Evolutionary conservation across 2,329 filamentous ascomycete species (phyloP).

Genomic region (Zasmidium angulare): DNA sequence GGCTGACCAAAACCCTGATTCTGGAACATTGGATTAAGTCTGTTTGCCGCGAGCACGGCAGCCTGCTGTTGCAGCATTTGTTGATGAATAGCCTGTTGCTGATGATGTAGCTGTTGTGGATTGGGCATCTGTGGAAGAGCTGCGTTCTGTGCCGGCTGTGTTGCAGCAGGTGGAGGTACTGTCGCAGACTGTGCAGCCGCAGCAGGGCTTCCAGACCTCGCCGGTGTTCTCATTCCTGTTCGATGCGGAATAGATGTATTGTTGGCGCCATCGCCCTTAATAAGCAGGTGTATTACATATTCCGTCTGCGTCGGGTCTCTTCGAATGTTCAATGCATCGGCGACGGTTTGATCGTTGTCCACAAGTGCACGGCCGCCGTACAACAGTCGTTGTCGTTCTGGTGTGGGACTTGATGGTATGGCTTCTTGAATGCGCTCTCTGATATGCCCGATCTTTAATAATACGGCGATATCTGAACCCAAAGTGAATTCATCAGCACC

Average conservation of each 20-base stretch:
- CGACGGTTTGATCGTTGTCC: slow-evolving; percentile 50
- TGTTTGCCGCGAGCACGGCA: slow-evolving; percentile 4
- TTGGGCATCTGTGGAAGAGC: neutral
- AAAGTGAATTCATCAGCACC: slow-evolving; percentile 30
- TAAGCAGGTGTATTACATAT: slow-evolving; percentile 36
- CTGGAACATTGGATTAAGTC: slow-evolving; percentile 15
- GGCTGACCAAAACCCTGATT: neutral
- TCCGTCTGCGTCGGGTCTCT: slow-evolving; percentile 45
- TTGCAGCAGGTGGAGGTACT: slow-evolving; percentile 3
- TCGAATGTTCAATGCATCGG: slow-evolving; percentile 51
- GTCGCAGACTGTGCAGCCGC: neutral
- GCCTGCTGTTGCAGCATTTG: slow-evolving; percentile 12
- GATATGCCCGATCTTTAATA: slow-evolving; percentile 52
- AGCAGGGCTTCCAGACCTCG: slow-evolving; percentile 13
- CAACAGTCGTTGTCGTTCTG: slow-evolving; percentile 56
- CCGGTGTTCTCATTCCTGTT: slow-evolving; percentile 12
- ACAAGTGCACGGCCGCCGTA: slow-evolving; percentile 56
- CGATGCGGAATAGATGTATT: slow-evolving; percentile 15
- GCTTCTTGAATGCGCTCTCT: slow-evolving; percentile 52
- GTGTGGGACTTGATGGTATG: slow-evolving; percentile 47
- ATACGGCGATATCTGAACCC: slow-evolving; percentile 24
- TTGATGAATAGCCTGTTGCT: slow-evolving; percentile 6
- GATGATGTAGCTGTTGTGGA: neutral
- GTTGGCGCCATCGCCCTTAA: slow-evolving; percentile 26
- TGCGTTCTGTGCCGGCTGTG: slow-evolving; percentile 1